phyloP scores from a whole-genome alignment of 1,284 basidiomycete genomes.

The Marasmius tenuissimus region DNA sequence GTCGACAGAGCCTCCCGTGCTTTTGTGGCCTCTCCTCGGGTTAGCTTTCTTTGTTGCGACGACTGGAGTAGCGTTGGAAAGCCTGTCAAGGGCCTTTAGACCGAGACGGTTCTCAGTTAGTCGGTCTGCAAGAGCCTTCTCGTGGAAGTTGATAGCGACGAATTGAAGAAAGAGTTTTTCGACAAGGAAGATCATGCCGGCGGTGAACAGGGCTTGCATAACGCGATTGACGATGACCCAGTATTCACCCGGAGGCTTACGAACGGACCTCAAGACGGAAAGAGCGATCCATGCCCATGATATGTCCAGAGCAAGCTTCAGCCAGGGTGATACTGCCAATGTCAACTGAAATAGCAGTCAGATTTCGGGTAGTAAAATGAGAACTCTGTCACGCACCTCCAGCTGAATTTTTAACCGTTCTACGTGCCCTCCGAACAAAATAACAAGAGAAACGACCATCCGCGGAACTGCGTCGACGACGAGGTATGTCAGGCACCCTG shows the following conservation, averaged over 20 bases:
- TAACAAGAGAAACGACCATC: constrained; percentile 52
- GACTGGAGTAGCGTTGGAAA: constrained; percentile 61
- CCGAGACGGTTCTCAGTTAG: constrained; percentile 68
- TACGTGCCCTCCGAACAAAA: constrained; percentile 58
- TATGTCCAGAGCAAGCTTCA: constrained; percentile 66
- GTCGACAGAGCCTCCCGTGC: constrained; percentile 18
- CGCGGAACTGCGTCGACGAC: constrained; percentile 64
- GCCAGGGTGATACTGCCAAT: constrained; percentile 69
- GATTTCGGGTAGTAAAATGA: constrained; percentile 16
- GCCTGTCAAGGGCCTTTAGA: constrained; percentile 64
- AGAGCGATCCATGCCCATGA: constrained; percentile 73
- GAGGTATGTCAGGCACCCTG: constrained; percentile 59
- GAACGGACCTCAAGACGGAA: constrained; percentile 55
- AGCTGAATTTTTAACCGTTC: constrained; percentile 64
- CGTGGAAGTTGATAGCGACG: constrained; percentile 78
- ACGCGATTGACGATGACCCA: constrained; percentile 70
- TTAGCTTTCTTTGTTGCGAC: constrained; percentile 28
- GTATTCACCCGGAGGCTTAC: constrained; percentile 62
- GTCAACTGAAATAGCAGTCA: constrained; percentile 41
- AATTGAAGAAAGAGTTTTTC: constrained; percentile 75
- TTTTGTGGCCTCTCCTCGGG: constrained; percentile 23
- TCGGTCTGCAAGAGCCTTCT: constrained; percentile 71
- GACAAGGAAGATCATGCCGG: constrained; percentile 58
- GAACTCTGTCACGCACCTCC: constrained; percentile 42
- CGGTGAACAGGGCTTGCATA: constrained; percentile 71